A percentile compares a stretch with the other conserved stretches of the same genome.
Conservation (phyloP, 73 alveolate genomes). For the Paramecium pentaurelia region DNA sequence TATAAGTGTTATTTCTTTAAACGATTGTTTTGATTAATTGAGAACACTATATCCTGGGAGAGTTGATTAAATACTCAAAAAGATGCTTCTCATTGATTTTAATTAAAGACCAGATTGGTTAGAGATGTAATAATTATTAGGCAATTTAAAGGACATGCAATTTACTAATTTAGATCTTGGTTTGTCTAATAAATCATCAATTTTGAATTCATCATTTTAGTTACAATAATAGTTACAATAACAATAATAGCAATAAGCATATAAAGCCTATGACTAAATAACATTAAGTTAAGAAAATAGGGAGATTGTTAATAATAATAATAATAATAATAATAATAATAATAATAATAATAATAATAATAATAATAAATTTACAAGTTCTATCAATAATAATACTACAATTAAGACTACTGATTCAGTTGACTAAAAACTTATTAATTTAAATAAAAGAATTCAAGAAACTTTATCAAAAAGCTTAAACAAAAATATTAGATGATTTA, state of each 20-base stretch:
- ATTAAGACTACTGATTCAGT: neutral
- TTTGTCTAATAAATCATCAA: neutral
- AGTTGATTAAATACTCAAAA: neutral
- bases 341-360: neutral
- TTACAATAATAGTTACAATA: neutral
- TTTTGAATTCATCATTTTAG: neutral
- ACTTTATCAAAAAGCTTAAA: neutral
- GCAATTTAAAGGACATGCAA: neutral
- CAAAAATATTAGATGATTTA: neutral
- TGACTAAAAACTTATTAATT: neutral
- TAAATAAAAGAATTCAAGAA: constrained; percentile 27
- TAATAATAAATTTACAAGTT: neutral
- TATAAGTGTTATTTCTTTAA: neutral
- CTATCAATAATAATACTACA: neutral
- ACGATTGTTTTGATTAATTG: neutral
- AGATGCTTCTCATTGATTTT: neutral
- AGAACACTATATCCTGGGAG: neutral
- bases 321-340: neutral
- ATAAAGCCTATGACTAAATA: neutral
- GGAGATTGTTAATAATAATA: neutral
- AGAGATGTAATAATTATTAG: neutral
- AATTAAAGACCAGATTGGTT: constrained; percentile 48
- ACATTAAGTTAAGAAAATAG: neutral
- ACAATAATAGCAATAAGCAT: neutral
- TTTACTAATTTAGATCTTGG: neutral